Evolutionary conservation across 176 grass and related monocot genomes (phyloP).

Genomic region (Leersia perrieri): DNA sequence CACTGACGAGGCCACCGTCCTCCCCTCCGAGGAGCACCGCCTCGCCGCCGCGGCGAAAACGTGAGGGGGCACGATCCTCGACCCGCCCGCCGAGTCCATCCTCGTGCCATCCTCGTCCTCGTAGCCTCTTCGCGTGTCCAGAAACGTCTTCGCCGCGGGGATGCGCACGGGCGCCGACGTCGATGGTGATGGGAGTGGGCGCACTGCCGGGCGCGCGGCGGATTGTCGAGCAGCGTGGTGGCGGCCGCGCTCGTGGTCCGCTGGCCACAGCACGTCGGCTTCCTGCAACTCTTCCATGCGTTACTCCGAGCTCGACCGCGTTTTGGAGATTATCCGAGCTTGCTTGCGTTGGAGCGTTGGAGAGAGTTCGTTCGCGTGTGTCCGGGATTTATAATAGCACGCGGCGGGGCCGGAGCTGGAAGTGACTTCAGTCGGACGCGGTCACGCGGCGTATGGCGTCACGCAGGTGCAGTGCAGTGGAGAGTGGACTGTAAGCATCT

Average conservation of each 20-base stretch:
- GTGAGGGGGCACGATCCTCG: conserved; percentile 41
- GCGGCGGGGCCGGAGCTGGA: background rate
- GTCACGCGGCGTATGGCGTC: conserved; percentile 1
- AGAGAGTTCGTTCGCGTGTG: background rate
- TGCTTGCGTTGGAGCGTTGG: background rate
- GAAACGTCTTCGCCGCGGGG: background rate
- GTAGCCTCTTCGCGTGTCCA: background rate
- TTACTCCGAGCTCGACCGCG: background rate
- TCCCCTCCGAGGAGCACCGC: conserved; percentile 2
- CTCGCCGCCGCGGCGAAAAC: conserved; percentile 28
- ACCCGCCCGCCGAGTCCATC: background rate
- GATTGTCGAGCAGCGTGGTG: background rate
- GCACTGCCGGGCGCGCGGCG: background rate
- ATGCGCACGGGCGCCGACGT: conserved; percentile 34
- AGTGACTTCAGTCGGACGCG: background rate
- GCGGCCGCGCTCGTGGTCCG: conserved; percentile 2
- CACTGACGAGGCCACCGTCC: conserved; percentile 30
- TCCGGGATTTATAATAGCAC: conserved; percentile 3
- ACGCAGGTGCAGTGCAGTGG: background rate
- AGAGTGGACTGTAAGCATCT: conserved; percentile 12
- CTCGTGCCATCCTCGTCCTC: background rate
- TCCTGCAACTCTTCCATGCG: conserved; percentile 51
- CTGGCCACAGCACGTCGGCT: conserved; percentile 50
- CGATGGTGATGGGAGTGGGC: background rate
- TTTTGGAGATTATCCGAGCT: too few species aligned